Conservation (phyloP, 192 early-diverging fungal genomes). For the Backusella liffmaniae region DNA sequence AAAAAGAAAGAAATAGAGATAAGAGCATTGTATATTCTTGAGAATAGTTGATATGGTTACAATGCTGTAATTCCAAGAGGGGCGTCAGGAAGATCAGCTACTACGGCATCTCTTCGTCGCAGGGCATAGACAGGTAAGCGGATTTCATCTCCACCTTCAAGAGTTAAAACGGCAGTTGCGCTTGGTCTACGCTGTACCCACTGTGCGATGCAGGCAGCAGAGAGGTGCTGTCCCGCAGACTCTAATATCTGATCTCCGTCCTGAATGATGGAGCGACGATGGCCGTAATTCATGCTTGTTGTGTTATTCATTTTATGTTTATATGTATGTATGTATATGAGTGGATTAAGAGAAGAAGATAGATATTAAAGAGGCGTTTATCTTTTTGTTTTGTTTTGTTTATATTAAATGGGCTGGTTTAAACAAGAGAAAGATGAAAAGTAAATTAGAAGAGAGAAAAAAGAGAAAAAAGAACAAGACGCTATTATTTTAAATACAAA, state of each 20-base stretch:
- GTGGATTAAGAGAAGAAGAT: not conserved
- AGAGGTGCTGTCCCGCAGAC: conserved; percentile 11
- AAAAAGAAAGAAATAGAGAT: not conserved
- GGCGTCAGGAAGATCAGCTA: conserved; percentile 30
- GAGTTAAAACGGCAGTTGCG: conserved; percentile 13
- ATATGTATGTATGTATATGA: not conserved
- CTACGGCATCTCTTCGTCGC: conserved; percentile 31
- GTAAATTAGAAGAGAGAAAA: not conserved
- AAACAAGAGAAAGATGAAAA: not conserved
- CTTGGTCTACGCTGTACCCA: conserved; percentile 20
- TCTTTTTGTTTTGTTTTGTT: not conserved
- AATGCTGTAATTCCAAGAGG: conserved; percentile 16
- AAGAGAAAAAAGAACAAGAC: not conserved
- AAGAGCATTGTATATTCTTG: not conserved
- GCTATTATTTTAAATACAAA: not conserved
- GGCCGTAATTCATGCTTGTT: not conserved
- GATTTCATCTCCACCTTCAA: conserved; percentile 20
- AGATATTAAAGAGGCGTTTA: not conserved
- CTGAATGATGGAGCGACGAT: conserved; percentile 10
- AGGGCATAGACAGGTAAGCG: conserved; percentile 28
- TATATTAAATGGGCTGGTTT: not conserved
- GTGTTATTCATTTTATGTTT: conserved; percentile 9
- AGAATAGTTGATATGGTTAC: not conserved
- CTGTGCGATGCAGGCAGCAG: conserved; percentile 19
- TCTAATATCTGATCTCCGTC: conserved; percentile 15